Evolutionary conservation across 1,284 basidiomycete genomes (phyloP).

Genomic region (Clitocybe nebularis): DNA sequence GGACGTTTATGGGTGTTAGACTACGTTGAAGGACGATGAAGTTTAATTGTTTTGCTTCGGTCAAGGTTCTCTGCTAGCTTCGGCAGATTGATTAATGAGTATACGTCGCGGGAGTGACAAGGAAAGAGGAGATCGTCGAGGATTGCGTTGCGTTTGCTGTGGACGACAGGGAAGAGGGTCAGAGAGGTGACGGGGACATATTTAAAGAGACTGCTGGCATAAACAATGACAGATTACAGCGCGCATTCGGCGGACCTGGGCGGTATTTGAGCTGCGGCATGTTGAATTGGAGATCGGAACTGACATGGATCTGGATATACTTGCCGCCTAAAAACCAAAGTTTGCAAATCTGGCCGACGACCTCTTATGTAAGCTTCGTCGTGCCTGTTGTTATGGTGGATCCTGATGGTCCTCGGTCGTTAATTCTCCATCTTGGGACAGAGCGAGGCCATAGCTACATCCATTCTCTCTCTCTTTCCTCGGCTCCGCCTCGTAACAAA

Average conservation of each 20-base stretch:
- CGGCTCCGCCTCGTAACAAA: neutral
- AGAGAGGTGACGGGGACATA: too few relatives aligned
- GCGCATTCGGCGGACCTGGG: neutral
- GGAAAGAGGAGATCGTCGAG: slow-evolving; percentile 17
- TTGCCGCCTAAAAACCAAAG: neutral
- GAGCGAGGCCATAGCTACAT: too few relatives aligned
- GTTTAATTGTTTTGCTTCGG: neutral
- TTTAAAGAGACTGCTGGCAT: too few relatives aligned
- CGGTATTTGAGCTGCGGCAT: neutral
- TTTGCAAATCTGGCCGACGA: neutral
- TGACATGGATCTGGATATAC: slow-evolving; percentile 4
- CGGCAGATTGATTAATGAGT: slow-evolving; percentile 17
- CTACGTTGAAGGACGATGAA: slow-evolving; percentile 3
- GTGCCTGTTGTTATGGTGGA: slow-evolving; percentile 7
- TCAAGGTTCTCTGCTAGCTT: slow-evolving; percentile 10
- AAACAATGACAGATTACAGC: neutral
- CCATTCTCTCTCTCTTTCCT: neutral
- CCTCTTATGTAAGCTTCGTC: slow-evolving; percentile 4
- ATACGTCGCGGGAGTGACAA: slow-evolving; percentile 21
- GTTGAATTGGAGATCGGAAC: neutral
- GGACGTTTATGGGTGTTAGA: slow-evolving; percentile 4
- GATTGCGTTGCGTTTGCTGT: neutral
- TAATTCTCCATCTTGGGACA: too few relatives aligned
- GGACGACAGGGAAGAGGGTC: neutral
- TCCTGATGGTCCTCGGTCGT: slow-evolving; percentile 6